A percentile compares a stretch with the other conserved stretches of the same genome.
phyloP scores from a whole-genome alignment of 495 filamentous ascomycete genomes.

The Astrocystis sublimbata region DNA sequence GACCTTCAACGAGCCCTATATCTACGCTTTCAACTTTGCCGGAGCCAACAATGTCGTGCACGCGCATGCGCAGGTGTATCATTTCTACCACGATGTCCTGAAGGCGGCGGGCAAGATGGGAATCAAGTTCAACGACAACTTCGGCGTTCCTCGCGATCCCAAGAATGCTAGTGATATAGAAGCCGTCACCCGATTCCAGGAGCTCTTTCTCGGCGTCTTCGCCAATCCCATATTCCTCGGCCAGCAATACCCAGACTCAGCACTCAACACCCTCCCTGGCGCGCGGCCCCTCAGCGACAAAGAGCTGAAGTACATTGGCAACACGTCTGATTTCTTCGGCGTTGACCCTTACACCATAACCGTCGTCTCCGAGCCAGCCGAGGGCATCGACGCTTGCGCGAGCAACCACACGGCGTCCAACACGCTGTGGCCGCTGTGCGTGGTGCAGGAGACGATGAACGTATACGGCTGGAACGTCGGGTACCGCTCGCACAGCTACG shows the following conservation, averaged over 20 bases:
- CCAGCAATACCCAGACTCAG: conserved; percentile 43
- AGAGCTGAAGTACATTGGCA: conserved; percentile 37
- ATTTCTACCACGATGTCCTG: conserved; percentile 56
- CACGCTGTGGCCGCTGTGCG: conserved; percentile 43
- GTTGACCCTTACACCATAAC: conserved; percentile 51
- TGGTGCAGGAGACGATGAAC: conserved; percentile 38
- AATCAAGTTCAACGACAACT: conserved; percentile 60
- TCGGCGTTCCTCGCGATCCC: conserved; percentile 57
- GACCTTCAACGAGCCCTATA: conserved; percentile 55
- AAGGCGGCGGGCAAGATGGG: conserved; percentile 54
- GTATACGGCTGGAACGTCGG: conserved; percentile 28
- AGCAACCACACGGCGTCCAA: conserved; percentile 26
- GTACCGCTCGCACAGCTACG: conserved; percentile 43
- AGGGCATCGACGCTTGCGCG: conserved; percentile 40
- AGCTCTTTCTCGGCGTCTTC: conserved; percentile 60
- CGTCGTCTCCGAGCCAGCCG: conserved; percentile 39
- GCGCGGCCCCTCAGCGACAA: conserved; percentile 31
- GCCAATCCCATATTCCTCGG: conserved; percentile 47
- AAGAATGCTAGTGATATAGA: conserved; percentile 51
- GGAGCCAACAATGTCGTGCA: conserved; percentile 41
- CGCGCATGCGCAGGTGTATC: conserved; percentile 53
- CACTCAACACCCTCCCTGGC: neutral
- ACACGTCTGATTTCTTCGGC: conserved; percentile 47
- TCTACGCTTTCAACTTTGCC: conserved; percentile 18
- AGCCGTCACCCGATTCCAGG: conserved; percentile 54